Evolutionary conservation across 2,329 filamentous ascomycete genomes (phyloP), one percentile per base, ranked within the genome.

Genomic region (Aspergillus aculeatinus): DNA sequence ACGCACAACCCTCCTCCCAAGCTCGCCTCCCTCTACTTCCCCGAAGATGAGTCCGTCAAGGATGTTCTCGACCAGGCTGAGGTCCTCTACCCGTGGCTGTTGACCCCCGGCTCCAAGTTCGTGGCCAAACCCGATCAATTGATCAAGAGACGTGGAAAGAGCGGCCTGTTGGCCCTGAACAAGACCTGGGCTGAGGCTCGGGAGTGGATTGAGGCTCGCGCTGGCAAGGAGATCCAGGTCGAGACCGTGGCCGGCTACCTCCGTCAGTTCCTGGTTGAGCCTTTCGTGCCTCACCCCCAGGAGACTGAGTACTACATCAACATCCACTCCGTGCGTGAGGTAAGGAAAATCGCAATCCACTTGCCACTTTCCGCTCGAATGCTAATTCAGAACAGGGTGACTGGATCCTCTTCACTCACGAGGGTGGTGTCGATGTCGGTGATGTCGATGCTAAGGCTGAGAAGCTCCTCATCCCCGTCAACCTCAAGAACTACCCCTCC

Each of bases 291-390:
- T 73, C 95, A 99, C 81, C 90, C 93, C 67, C 86, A 92, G 72
- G 89, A 92, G 78, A 97, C 94, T 67, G 95, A 99, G 82, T 98
- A 98, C 85, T 99, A 99, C 83, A 96, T 99, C 85, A 97, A 97
- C 88, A 99, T 99, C 85, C 95, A 97, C 87, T 98, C 95, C 65
- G 93, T 96, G 75, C 91, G 95, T 85, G 95, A 98, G 89, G 95
- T 98, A 88, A 88, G 92, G 88, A 59, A 57, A 2, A n/a, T 31
- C 48, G 3, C 9, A 14, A 5, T 9, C 42, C 35, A 1, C 16
- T 60, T 64, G 63, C 76, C 78, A 67, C 76, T 70, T 14, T 44
- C 9, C 5, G 39, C 14, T 2, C 42, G 49, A 57, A 29, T 51
- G 25, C 51, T 53, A 55, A 35, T 27, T 9, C 16, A 19, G 5